Evolutionary conservation across 208 protist genomes (phyloP), one percentile per base, ranked within the genome.

Genomic region (Leishmania martiniquensis): DNA sequence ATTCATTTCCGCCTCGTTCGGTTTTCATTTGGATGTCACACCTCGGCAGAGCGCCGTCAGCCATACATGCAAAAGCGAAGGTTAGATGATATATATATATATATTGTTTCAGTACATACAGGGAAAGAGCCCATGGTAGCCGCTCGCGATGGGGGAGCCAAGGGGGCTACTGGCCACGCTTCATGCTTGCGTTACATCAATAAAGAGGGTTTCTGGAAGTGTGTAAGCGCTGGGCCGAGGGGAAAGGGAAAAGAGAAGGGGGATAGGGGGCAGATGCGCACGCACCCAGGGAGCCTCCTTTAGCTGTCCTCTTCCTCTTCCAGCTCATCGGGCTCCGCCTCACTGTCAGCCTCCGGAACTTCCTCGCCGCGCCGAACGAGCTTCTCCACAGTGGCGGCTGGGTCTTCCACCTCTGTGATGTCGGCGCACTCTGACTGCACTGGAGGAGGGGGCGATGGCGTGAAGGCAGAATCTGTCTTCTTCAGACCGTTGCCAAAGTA

Each of bases 401-500:
- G 94, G 78, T 98, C 95, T 9, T 86, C 76, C n/a, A 89, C 85
- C 76, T 98, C 95, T 34, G 81, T 85, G 10, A 98, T 66, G 68
- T 98, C 95, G 34, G 77, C 87, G 70, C 88, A 95, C 87, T 98
- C 96, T n/a, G 66, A 62, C 52, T 95, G 84, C 62, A 98, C 84
- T 25, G 87, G 87, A 34, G 94, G 91, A 0, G 94, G 92, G 1
- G 92, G 91, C 32, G 84, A 84, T 17, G 94, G 94, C 1, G 96
- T 97, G 78, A 95, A 98, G 69, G 84, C 86, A n/a, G 83, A 83
- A 77, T 97, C 93, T 9, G 87, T 95, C 87, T 94, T 92, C 84
- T 97, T 97, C 44, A 98, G 75, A 45, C 96, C 96, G 69, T 90
- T 93, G 25, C 96, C 96, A 84, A 98, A 96, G 84, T 98, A 98